phyloP scores from a whole-genome alignment of 148 eudicot genomes.

The Camellia granthamiana region DNA sequence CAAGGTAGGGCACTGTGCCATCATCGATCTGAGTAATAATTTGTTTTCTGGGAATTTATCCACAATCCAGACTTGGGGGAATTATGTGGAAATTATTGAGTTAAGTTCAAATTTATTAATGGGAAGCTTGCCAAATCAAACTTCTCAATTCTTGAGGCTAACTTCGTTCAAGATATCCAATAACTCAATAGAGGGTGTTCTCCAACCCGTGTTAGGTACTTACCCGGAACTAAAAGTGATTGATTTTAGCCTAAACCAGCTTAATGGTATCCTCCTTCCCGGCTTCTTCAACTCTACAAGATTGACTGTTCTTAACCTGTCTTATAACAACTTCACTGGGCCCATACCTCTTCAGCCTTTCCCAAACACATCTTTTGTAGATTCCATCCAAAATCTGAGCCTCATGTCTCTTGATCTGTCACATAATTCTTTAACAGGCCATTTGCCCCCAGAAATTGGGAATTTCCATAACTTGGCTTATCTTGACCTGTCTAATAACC shows the following conservation, averaged over 20 bases:
- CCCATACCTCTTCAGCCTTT: conserved; percentile 23
- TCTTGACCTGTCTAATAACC: conserved; percentile 60
- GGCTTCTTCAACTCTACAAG: conserved; percentile 39
- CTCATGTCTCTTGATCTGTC: conserved; percentile 45
- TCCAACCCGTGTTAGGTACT: conserved; percentile 41
- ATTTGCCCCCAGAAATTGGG: conserved; percentile 44
- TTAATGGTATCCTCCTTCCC: conserved; percentile 44
- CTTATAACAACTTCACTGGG: conserved; percentile 56
- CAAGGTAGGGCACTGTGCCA: conserved; percentile 47
- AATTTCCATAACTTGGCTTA: conserved; percentile 35
- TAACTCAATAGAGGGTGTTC: conserved; percentile 54
- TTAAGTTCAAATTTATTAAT: conserved; percentile 54
- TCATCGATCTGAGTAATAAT: conserved; percentile 62
- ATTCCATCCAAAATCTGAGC: conserved; percentile 25
- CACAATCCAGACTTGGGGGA: conserved; percentile 55
- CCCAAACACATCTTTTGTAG: not conserved
- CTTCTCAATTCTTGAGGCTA: conserved; percentile 63
- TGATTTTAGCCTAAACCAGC: conserved; percentile 57
- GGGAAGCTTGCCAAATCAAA: conserved; percentile 48
- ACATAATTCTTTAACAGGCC: conserved; percentile 45
- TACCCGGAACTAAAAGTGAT: conserved; percentile 47
- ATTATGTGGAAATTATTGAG: conserved; percentile 47
- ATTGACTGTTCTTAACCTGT: conserved; percentile 41
- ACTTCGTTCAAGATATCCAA: conserved; percentile 46
- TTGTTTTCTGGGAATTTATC: conserved; percentile 55